These are phyloP conservation scores for Penicillium parvum DNA, from an alignment of 495 filamentous ascomycete species.

Conservation along the genomic window DNA sequence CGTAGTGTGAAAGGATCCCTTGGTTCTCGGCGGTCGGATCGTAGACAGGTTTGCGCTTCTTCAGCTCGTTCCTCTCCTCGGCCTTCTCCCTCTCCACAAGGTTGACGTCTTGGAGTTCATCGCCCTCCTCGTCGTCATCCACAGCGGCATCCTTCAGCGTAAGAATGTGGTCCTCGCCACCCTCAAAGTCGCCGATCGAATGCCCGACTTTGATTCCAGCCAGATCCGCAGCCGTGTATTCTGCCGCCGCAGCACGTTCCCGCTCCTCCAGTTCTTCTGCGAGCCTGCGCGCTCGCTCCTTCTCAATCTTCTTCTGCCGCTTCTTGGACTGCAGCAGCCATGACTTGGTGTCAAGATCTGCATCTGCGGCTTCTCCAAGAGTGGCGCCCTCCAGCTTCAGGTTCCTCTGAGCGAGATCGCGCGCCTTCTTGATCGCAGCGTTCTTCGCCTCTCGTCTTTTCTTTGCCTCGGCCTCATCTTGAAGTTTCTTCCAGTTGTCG, in stretches of 20 bases:
- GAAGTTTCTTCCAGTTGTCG: constrained; percentile 66
- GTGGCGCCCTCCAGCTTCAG: constrained; percentile 73
- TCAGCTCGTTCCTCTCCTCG: constrained; percentile 71
- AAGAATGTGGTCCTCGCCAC: constrained; percentile 73
- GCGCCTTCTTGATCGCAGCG: constrained; percentile 79
- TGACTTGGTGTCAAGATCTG: constrained; percentile 66
- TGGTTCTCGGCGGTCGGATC: constrained; percentile 69
- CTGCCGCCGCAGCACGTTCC: constrained; percentile 43
- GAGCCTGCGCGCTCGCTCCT: constrained; percentile 64
- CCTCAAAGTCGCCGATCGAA: constrained; percentile 70
- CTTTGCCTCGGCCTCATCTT: constrained; percentile 62
- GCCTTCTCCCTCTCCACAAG: constrained; percentile 74
- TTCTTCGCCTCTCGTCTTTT: constrained; percentile 70
- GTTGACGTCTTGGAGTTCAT: constrained; percentile 84
- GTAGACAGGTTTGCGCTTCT: constrained; percentile 89
- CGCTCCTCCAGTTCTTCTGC: constrained; percentile 71
- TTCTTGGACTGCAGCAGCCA: constrained; percentile 90
- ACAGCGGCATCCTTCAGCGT: constrained; percentile 88
- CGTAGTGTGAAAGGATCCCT: constrained; percentile 79
- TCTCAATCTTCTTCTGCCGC: constrained; percentile 81
- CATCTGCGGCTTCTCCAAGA: constrained; percentile 63
- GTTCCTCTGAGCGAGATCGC: constrained; percentile 73
- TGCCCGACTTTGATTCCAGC: constrained; percentile 90
- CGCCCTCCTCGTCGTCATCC: constrained; percentile 81
- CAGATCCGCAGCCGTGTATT: constrained; percentile 78